phyloP scores from a whole-genome alignment of 2,329 filamentous ascomycete genomes.

The Fusarium nisikadoi region DNA sequence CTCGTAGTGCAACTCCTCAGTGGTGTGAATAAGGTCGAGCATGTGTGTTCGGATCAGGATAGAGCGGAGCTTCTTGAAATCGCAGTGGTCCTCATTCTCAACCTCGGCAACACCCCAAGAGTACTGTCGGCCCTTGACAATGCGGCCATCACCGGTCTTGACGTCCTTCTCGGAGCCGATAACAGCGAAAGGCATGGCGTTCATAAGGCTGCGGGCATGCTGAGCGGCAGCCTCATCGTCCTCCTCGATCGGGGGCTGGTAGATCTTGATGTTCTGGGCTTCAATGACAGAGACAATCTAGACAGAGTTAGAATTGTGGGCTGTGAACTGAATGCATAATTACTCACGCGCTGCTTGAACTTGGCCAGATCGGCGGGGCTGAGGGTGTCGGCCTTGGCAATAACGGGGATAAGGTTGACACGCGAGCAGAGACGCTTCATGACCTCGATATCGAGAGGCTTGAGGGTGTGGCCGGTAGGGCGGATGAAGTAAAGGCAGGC shows the following conservation, averaged over 20 bases:
- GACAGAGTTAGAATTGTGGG: not conserved
- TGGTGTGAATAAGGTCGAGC: slow-evolving; percentile 99
- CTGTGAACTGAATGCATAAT: not conserved
- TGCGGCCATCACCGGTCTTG: slow-evolving; percentile 93
- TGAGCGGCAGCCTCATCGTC: slow-evolving; percentile 96
- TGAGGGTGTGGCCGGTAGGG: slow-evolving; percentile 96
- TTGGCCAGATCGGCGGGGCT: slow-evolving; percentile 90
- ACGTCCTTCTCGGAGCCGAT: slow-evolving; percentile 99
- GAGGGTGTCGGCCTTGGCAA: slow-evolving; percentile 98
- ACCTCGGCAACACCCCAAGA: slow-evolving; percentile 99
- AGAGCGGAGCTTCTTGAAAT: slow-evolving; percentile 99
- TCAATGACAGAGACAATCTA: slow-evolving; percentile 96
- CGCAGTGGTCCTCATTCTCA: slow-evolving; percentile 99
- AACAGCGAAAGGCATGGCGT: slow-evolving; percentile 97
- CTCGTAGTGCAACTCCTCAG: slow-evolving; percentile 99
- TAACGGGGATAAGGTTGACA: slow-evolving; percentile 97
- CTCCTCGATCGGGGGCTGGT: slow-evolving; percentile 96
- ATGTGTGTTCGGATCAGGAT: slow-evolving; percentile 99
- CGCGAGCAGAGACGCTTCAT: slow-evolving; percentile 99
- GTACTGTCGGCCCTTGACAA: slow-evolving; percentile 99
- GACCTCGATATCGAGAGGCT: slow-evolving; percentile 98
- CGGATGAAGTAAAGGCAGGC: slow-evolving; percentile 99
- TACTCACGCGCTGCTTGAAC: slow-evolving; percentile 91
- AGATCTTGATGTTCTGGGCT: slow-evolving; percentile 99
- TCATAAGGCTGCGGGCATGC: slow-evolving; percentile 93